Conservation (phyloP, 352 stramenopile genomes). For the Nothophytophthora sp. region DNA sequence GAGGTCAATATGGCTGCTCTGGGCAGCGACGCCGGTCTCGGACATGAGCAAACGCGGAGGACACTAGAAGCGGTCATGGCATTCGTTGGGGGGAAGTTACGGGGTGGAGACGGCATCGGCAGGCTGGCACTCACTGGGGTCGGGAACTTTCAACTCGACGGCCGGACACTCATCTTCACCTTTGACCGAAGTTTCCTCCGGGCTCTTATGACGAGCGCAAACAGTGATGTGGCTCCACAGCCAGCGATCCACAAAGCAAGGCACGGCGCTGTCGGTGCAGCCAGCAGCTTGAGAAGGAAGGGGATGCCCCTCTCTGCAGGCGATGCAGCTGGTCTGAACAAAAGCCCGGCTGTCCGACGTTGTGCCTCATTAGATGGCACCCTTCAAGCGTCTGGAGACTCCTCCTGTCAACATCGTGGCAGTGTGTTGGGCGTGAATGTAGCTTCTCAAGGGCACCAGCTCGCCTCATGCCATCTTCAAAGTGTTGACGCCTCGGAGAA, state of each 20-base stretch:
- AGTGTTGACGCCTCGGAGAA: background rate
- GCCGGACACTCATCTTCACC: conserved; percentile 39
- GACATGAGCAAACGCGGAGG: conserved; percentile 42
- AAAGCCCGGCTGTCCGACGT: conserved; percentile 8
- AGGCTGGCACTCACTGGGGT: conserved; percentile 32
- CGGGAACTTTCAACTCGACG: conserved; percentile 46
- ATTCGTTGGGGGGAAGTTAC: conserved; percentile 46
- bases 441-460: background rate
- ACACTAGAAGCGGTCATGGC: conserved; percentile 43
- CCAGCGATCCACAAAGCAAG: conserved; percentile 15
- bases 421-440: conserved; percentile 1
- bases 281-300: conserved; percentile 11
- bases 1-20: conserved; percentile 58
- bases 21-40: conserved; percentile 35
- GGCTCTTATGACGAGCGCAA: conserved; percentile 7
- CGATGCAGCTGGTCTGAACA: background rate
- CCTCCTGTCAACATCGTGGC: conserved; percentile 4
- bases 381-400: background rate
- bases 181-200: conserved; percentile 45
- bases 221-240: conserved; percentile 7
- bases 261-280: background rate
- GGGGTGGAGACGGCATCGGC: conserved; percentile 20
- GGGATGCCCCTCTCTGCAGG: conserved; percentile 2
- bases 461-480: background rate
- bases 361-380: conserved; percentile 16